phyloP scores from a whole-genome alignment of 306 rosid species.

The Canavalia gladiata region DNA sequence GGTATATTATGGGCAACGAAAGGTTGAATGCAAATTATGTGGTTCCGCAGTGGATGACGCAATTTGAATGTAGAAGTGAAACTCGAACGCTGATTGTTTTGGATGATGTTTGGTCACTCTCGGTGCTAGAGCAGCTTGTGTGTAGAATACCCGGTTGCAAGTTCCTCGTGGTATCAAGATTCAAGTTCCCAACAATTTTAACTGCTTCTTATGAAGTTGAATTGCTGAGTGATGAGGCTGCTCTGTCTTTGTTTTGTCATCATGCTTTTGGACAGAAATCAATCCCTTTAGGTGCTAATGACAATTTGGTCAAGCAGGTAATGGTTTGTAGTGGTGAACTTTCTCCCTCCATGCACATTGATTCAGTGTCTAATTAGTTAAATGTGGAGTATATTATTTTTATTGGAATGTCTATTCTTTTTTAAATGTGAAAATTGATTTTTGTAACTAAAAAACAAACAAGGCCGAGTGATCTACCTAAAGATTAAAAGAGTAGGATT shows the following conservation, averaged over 20 bases:
- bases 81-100: slow-evolving; percentile 68
- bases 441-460: no score
- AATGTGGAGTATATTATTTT: no score
- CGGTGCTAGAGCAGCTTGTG: slow-evolving; percentile 65
- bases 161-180: slow-evolving; percentile 75
- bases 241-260: slow-evolving; percentile 83
- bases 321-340: slow-evolving; percentile 15
- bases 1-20: slow-evolving; percentile 65
- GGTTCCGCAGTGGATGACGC: slow-evolving; percentile 62
- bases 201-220: slow-evolving; percentile 72
- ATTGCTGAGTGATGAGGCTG: slow-evolving; percentile 72
- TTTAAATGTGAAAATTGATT: no score
- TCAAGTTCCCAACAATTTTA: slow-evolving; percentile 57
- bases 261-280: slow-evolving; percentile 87
- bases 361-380: no score
- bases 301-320: slow-evolving; percentile 86
- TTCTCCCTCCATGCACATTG: not conserved
- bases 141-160: slow-evolving; percentile 74
- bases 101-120: slow-evolving; percentile 86
- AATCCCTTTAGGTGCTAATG: slow-evolving; percentile 66
- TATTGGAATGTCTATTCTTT: no score
- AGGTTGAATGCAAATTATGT: slow-evolving; percentile 51
- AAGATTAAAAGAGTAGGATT: no score
- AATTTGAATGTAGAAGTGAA: slow-evolving; percentile 49
- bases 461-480: no score